Base-by-base conservation (phyloP, 164 flowering plant species). In the Liquidambar formosana region DNA sequence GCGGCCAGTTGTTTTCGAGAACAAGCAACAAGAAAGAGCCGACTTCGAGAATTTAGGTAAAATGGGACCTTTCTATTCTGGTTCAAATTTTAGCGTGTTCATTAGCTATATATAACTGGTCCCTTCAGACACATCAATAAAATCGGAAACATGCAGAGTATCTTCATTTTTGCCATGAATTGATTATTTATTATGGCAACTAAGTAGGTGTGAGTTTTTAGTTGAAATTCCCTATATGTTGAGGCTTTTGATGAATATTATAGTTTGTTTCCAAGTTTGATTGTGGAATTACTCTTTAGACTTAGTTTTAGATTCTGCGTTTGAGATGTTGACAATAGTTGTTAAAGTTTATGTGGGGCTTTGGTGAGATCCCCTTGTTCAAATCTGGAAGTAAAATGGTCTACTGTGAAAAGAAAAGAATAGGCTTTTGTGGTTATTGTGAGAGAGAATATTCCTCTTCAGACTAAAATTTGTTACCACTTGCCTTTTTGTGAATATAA, bases 1-100 rank as follows among this genome's bases (percentile, higher is more conserved):
- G 10, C 64, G 74, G 43, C 49, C 64, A 1, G 49, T 62, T 49
- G 70, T 70, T 28, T 71, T 63, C 3, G 75, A 70, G 19, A 77
- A 61, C 21, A 82, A 79, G 77, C 77, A 77, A 15, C 63, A 63
- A 46, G 74, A 66, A 25, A 75, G 48, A 69, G 18, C 63, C 57
- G 79, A 60, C 23, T 27, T 73, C 62, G 83, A 74, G 9, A 60
- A 63, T 57, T 68, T 64, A 54, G 81, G 84, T 83, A 77, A 45
- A n/a, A n/a, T 63, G 23, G 19, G 56, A 52, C 26, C 21, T 58
- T 57, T 53, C 15, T 18, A 51, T n/a, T n/a, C n/a, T n/a, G n/a
- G n/a, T n/a, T n/a, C n/a, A n/a, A n/a, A n/a, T n/a, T n/a, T n/a
- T n/a, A n/a, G n/a, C n/a, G n/a, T n/a, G n/a, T n/a, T n/a, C n/a